Base-by-base conservation (phyloP, 805 yeast species). In the Saccharomyces jurei region DNA sequence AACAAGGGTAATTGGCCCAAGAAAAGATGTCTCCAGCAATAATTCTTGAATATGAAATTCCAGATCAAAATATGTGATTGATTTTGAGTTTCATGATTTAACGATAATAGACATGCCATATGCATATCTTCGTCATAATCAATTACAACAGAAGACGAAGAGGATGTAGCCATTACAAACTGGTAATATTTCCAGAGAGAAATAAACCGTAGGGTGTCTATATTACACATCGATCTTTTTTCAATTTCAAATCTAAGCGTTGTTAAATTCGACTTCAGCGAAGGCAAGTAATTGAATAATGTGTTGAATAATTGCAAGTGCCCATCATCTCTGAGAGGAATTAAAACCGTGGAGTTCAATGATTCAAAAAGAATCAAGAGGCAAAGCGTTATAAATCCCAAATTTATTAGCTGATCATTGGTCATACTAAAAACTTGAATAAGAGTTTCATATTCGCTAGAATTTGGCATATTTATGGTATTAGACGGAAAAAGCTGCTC, bases 81-180 rank as follows among this genome's bases (percentile, higher is more conserved):
- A 52, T 65, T 56, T 27, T 60, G 59, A n/a, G 58, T 56, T 51
- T 67, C 71, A 48, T 62, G 63, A 44, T 67, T 66, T 48, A 67
- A 50, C 3, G 69, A 60, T 26, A 61, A 52, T 25, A 59, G 56
- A 17, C 64, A 50, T n/a, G 68, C 68, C 47, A 62, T 49, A 50
- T 64, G 64, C 22, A 67, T 58, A 52, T 67, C 71, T 56, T 65
- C 69, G 52, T 66, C 67, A 28, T 56, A 60, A 53, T 63, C 66
- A 46, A 60, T 52, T 2, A 53, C 44, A 11, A 53, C 31, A 4
- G 56, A 51, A 17, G 56, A 57, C 4, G 58, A 26, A 25, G 57
- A 51, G 14, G 57, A 46, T 2, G 47, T 21, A 11, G 17, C 8
- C 21, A 32, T 41, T 28, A 31, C 27, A 17, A 21, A 36, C 49